Evolutionary conservation across 495 filamentous ascomycete species (phyloP), one percentile per base, ranked within the genome.

Genomic region (Penicillium lividum): DNA sequence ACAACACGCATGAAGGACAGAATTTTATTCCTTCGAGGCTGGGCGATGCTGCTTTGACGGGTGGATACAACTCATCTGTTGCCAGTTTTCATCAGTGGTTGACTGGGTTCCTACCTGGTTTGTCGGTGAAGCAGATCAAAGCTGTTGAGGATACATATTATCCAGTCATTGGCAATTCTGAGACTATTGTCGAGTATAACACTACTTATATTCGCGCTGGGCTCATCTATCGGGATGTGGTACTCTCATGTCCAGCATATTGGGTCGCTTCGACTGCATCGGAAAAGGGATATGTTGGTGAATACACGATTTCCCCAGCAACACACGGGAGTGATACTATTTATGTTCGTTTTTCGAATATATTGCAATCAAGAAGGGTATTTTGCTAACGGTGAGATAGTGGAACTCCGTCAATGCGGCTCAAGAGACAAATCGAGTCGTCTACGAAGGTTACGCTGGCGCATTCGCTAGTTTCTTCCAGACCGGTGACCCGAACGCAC

Each of bases 1-100:
- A 85, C 62, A 87, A 87, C 60, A 74, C 75, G 5, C 79, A 84
- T 59, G 84, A 86, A 65, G 84, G 81, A 30, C 76, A 84, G 63
- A 85, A 82, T 50, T 86, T 88, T 64, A 71, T 84, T 27, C 78
- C 84, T 0, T 60, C 78, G 0, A 81, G 80, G 0, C 58, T 86
- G 5, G 57, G 70, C 9, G 70, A 65, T n/a, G 54, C 57, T 8
- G 61, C 38, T 2, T 62, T 61, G 1, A 63, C 68, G 4, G 68
- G 68, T 31, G 71, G 70, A 4, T 83, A 76, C 65, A 82, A 84
- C 61, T 74, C 75, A 0, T 77, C 73, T 2, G 47, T 55, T 27
- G 66, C 67, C 0, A 77, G 74, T 13, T 85, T 86, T 56, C 66
- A 77, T 11, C 27, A 46, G 25, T 86, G 81, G 82, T 57, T 86